These are phyloP conservation scores for Spathaspora girioi DNA, from an alignment of 805 yeast genomes.

Conservation along the genomic window DNA sequence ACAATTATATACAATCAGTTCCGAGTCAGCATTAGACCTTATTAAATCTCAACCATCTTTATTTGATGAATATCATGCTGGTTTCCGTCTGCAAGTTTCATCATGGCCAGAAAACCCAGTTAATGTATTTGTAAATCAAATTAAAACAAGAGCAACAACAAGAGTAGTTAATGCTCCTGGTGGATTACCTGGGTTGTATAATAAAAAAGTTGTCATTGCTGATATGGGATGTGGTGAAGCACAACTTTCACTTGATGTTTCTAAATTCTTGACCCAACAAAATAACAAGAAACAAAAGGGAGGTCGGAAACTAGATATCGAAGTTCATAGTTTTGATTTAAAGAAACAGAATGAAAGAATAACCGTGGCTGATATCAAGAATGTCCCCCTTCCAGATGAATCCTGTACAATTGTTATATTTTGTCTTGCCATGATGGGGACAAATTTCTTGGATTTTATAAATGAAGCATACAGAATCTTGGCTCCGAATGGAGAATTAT, in stretches of 20 bases:
- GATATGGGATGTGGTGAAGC: conserved; percentile 99
- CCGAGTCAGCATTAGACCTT: conserved; percentile 70
- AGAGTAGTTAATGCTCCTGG: conserved; percentile 92
- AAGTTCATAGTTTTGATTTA: conserved; percentile 87
- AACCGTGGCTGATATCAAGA: conserved; percentile 93
- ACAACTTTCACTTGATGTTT: conserved; percentile 67
- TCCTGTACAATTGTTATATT: conserved; percentile 87
- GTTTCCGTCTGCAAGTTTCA: conserved; percentile 91
- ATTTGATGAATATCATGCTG: conserved; percentile 92
- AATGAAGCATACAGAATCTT: conserved; percentile 84
- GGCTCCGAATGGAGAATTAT: conserved; percentile 87
- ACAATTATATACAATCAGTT: conserved; percentile 84
- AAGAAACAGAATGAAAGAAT: conserved; percentile 84
- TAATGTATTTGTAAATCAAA: conserved; percentile 75
- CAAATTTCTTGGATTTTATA: conserved; percentile 89
- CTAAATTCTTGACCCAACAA: conserved; percentile 39
- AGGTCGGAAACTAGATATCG: conserved; percentile 38
- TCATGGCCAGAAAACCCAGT: conserved; percentile 99
- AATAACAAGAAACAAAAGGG: conserved; percentile 16
- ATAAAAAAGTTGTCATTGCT: conserved; percentile 72
- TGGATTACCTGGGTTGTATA: conserved; percentile 77
- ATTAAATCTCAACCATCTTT: conserved; percentile 79
- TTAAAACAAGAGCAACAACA: conserved; percentile 49
- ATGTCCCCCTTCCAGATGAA: conserved; percentile 78
- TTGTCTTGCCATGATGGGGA: conserved; percentile 96